A percentile compares a stretch with the other conserved stretches of the same genome.
Evolutionary conservation across 176 grass and related monocot genomes (phyloP).

Genomic region (Aegilops speltoides): DNA sequence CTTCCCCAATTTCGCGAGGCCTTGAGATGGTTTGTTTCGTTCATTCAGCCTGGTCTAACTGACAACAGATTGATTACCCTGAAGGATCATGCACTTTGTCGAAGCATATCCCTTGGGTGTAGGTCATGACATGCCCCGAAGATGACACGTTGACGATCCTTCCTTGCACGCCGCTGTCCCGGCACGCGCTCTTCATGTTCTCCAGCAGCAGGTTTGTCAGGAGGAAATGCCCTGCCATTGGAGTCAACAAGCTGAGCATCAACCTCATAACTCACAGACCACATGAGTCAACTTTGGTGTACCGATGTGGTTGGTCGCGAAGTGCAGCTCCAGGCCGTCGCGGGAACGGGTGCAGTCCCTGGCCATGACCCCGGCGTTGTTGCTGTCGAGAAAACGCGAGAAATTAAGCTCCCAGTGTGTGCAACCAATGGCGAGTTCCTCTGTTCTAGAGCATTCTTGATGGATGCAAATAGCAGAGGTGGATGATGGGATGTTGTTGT

Average conservation of each 20-base stretch:
- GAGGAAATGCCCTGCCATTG: constrained; percentile 79
- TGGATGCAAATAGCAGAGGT: background rate
- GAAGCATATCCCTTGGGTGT: constrained; percentile 61
- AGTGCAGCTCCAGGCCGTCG: constrained; percentile 63
- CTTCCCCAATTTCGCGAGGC: background rate
- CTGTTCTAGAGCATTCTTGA: background rate
- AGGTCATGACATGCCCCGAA: constrained; percentile 50
- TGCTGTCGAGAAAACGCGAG: constrained; percentile 14
- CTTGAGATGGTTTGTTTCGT: background rate
- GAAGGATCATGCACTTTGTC: constrained; percentile 64
- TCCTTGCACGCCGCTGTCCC: constrained; percentile 50
- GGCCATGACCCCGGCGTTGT: constrained; percentile 41
- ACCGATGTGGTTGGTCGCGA: constrained; percentile 85
- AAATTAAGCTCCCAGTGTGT: background rate
- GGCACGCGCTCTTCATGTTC: constrained; percentile 67
- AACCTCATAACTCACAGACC: background rate
- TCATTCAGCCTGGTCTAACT: background rate
- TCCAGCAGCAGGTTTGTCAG: constrained; percentile 77
- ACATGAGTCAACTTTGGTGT: background rate
- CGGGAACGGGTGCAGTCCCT: constrained; percentile 9
- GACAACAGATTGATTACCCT: constrained; percentile 44
- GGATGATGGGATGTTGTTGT: background rate
- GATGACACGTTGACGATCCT: constrained; percentile 81
- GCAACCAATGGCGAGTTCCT: background rate
- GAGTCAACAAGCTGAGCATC: background rate